These are phyloP conservation scores for Vinca minor DNA, from an alignment of 257 asterid species.

Conservation along the genomic window DNA sequence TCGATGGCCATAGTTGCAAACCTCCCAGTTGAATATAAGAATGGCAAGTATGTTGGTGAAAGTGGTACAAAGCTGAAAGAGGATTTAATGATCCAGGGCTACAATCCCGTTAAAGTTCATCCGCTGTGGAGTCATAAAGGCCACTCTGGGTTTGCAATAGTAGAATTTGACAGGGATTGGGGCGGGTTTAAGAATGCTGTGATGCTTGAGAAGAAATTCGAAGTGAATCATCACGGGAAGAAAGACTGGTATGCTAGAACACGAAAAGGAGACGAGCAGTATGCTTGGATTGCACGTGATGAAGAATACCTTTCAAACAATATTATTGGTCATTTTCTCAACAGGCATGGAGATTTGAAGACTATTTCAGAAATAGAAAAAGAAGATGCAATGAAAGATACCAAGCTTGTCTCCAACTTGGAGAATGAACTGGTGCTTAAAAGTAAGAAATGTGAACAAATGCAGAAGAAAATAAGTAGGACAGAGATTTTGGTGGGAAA, in stretches of 20 bases:
- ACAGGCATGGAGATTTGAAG: slow-evolving; percentile 68
- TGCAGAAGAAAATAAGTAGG: slow-evolving; percentile 49
- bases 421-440: slow-evolving; percentile 37
- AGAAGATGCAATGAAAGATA: slow-evolving; percentile 44
- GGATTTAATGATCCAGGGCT: slow-evolving; percentile 48
- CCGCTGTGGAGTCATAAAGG: slow-evolving; percentile 59
- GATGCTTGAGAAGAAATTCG: slow-evolving; percentile 70
- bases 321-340: slow-evolving; percentile 55
- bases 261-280: slow-evolving; percentile 38
- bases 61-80: slow-evolving; percentile 59
- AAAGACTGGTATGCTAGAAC: slow-evolving; percentile 44
- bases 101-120: slow-evolving; percentile 55
- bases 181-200: slow-evolving; percentile 66
- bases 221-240: slow-evolving; percentile 54
- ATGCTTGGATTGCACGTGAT: slow-evolving; percentile 84
- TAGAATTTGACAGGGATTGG: slow-evolving; percentile 63
- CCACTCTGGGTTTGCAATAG: slow-evolving; percentile 70
- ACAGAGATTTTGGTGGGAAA: slow-evolving; percentile 47
- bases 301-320: slow-evolving; percentile 44
- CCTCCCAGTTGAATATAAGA: slow-evolving; percentile 40
- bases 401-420: slow-evolving; percentile 41
- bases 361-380: slow-evolving; percentile 52
- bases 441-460: slow-evolving; percentile 46
- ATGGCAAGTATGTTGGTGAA: slow-evolving; percentile 55
- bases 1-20: slow-evolving; percentile 79